Base-by-base conservation (phyloP, 2,329 filamentous ascomycete genomes). In the Polytolypa hystricis region DNA sequence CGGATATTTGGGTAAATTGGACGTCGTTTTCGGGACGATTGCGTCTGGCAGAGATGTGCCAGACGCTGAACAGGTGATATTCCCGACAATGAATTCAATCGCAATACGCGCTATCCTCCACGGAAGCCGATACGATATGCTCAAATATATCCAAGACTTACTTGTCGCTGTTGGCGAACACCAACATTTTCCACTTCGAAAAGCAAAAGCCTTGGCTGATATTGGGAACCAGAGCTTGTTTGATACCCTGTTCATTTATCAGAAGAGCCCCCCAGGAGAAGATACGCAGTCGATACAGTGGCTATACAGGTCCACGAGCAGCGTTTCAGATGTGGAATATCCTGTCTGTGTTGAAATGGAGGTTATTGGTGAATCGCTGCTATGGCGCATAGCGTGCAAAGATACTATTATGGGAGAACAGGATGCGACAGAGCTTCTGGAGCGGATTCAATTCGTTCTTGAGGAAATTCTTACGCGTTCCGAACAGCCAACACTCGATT, bases 61-160 rank as follows among this genome's bases (percentile, higher is more conserved):
- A 30, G 70, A 73, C 11, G 72, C 76, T 0, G 73, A 81, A 29
- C 57, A 73, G 17, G 58, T 89, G 9, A 68, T 87, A 52, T 95
- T 94, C 49, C 89, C 87, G 0, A 84, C 82, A 0, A 94, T 95
- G 83, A 95, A 93, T 51, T 94, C 87, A 0, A 77, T 94, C 0
- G 74, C 81, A 0, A 67, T 93, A 5, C 71, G 86, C 8, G 72
- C 72, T 1, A 68, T 87, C 2, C 55, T 94, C 2, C 81, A 91
- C 47, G 84, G 84, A 2, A 76, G 69, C 0, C 61, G 72, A 0
- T 45, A 56, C 0, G 70, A 77, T 0, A 78, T 93, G 60, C 60
- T 94, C 18, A 67, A 65, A 9, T 82, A 87, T 50, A 69, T 86
- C 45, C 85, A 94, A 51, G 71, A 78, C 2, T 79, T 73, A 42